Evolutionary conservation across 805 yeast genomes (phyloP).

Genomic region (Maudiozyma bulderi): DNA sequence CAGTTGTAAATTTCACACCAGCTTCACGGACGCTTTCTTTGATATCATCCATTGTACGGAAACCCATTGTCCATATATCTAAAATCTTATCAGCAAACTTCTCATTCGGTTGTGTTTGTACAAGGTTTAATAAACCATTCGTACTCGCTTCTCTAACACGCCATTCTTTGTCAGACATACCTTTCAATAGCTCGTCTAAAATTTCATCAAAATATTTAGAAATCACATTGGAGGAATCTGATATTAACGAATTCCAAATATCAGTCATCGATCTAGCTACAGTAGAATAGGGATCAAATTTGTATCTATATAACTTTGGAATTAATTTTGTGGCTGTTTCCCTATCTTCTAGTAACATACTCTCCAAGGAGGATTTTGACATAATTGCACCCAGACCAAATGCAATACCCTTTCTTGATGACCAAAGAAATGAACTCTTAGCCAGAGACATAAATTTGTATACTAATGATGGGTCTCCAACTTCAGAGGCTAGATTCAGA

Average conservation of each 20-base stretch:
- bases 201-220: constrained; percentile 47
- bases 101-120: constrained; percentile 48
- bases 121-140: constrained; percentile 55
- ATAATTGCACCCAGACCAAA: constrained; percentile 83
- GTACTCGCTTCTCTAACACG: constrained; percentile 84
- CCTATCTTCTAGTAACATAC: constrained; percentile 45
- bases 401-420: constrained; percentile 87
- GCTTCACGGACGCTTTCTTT: constrained; percentile 86
- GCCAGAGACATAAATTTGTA: constrained; percentile 92
- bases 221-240: constrained; percentile 45
- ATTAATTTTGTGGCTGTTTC: constrained; percentile 51
- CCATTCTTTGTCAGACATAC: constrained; percentile 85
- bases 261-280: constrained; percentile 80
- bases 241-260: constrained; percentile 70
- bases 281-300: constrained; percentile 69
- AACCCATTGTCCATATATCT: constrained; percentile 78
- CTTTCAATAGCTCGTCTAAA: constrained; percentile 48
- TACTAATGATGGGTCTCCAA: constrained; percentile 89
- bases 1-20: constrained; percentile 59
- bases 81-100: constrained; percentile 44
- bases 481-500: constrained; percentile 79
- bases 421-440: constrained; percentile 80
- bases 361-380: constrained; percentile 66
- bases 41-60: constrained; percentile 85
- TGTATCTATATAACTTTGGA: constrained; percentile 75